Evolutionary conservation across 2,329 filamentous ascomycete genomes (phyloP).

Genomic region (Akanthomyces uredinophilus): DNA sequence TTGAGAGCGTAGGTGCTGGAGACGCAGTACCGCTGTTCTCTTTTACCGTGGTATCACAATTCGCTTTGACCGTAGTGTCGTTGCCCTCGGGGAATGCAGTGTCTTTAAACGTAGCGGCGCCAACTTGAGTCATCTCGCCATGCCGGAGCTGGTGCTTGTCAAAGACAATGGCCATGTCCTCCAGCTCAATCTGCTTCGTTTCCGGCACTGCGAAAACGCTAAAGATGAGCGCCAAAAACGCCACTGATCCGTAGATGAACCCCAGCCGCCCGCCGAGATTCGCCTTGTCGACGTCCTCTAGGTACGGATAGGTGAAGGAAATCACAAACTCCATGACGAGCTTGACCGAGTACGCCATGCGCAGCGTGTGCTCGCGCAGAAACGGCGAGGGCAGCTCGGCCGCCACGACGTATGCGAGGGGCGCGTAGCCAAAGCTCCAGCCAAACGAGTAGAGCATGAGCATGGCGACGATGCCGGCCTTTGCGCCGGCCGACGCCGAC

Average conservation of each 20-base stretch:
- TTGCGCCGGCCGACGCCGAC: conserved; percentile 10
- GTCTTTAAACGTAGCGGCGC: no score
- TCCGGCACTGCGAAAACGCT: not conserved
- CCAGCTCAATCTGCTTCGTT: not conserved
- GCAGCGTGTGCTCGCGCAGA: conserved; percentile 1
- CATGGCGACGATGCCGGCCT: conserved; percentile 28
- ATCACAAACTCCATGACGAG: conserved; percentile 3
- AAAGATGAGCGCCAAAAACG: not conserved
- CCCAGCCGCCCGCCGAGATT: not conserved
- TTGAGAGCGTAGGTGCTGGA: no score
- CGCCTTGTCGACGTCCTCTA: not conserved
- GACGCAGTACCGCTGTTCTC: no score
- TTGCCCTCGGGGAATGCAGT: no score
- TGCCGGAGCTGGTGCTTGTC: no score
- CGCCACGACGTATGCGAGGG: conserved; percentile 30
- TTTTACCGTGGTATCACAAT: no score
- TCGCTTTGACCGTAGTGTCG: no score
- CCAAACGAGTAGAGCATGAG: conserved; percentile 27
- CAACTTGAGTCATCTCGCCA: no score
- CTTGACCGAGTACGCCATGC: not conserved
- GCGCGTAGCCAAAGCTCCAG: conserved; percentile 31
- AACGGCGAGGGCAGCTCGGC: conserved; percentile 28
- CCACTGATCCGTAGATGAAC: not conserved
- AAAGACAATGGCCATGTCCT: not conserved
- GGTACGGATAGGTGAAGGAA: not conserved